Evolutionary conservation across 306 rosid species (phyloP), one percentile per base, ranked within the genome.

Genomic region (Hippophae tibetana): DNA sequence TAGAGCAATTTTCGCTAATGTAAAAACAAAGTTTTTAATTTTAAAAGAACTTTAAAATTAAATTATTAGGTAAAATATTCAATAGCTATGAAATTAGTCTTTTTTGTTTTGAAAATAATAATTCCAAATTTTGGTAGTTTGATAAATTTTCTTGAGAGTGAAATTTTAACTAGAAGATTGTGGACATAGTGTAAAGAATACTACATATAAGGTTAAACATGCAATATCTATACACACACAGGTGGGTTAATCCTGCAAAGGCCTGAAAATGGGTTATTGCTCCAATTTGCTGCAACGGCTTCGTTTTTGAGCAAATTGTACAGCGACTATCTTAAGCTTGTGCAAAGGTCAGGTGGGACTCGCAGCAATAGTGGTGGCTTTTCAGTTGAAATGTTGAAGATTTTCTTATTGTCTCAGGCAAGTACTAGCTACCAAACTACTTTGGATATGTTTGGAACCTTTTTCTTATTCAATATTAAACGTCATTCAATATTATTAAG

Each of bases 231-330:
- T 31, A 47, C 45, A 43, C 55, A 49, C 67, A 52, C 57, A 82
- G 94, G 95, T 52, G 89, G 97, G 51, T 60, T 90, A 70, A 65
- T 82, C 69, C 63, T 90, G 57, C 73, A 78, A 62, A 71, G 78
- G 73, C 79, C 80, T 46, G 61, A 57, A 52, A 58, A 69, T 60
- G 95, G 54, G 44, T 69, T 65, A 57, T 60, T 74, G 41, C 89
- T 86, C 47, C 85, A 86, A 60, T 82, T 76, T 66, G 88, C 88
- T 54, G 90, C 86, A 62, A 86, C 95, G 50, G 80, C 95, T 58
- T 81, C 97, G 54, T 84, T 90, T 65, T 84, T 86, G 49, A 74
- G 85, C 60, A 84, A 84, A 79, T 69, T 86, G 69, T 86, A 75
- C 60, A 69, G 89, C 3, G 95, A 90, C 70, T 90, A 90, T 75